A percentile compares a stretch with the other conserved stretches of the same genome.
Conservation (phyloP, 495 filamentous ascomycete genomes). For the Penicillium samsonianum region DNA sequence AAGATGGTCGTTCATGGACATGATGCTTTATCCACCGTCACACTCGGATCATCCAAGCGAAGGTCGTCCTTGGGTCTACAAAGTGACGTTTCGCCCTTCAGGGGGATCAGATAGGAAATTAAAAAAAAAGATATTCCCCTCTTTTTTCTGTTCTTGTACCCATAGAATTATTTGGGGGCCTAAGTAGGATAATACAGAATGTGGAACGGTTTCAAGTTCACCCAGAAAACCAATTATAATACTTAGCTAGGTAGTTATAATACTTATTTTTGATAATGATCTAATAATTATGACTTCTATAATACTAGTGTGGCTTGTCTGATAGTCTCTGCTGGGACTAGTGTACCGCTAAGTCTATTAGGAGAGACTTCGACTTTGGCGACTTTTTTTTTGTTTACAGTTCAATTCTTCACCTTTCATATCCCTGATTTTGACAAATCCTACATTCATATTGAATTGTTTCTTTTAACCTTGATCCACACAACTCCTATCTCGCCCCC, state of each 20-base stretch:
- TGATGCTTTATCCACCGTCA: constrained; percentile 16
- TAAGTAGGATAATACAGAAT: background rate
- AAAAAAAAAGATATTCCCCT: background rate
- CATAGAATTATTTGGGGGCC: background rate
- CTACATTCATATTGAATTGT: background rate
- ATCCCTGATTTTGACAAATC: background rate
- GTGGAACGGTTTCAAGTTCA: background rate
- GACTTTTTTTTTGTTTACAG: constrained; percentile 3
- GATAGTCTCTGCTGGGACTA: constrained; percentile 15
- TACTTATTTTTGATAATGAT: background rate
- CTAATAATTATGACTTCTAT: constrained; percentile 1
- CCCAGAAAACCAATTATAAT: no score
- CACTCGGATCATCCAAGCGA: constrained; percentile 5
- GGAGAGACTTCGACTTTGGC: constrained; percentile 7
- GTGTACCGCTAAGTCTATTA: constrained; percentile 18
- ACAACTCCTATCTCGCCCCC: constrained; percentile 12
- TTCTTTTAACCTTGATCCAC: constrained; percentile 14
- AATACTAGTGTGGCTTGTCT: constrained; percentile 3
- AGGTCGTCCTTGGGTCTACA: constrained; percentile 8
- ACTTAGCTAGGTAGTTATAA: background rate
- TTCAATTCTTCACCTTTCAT: background rate
- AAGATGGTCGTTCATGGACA: background rate
- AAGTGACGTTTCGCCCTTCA: constrained; percentile 6
- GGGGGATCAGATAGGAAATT: constrained; percentile 12
- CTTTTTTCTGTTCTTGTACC: background rate